Evolutionary conservation across 1,139 yeast genomes (phyloP), one percentile per base, ranked within the genome.

Genomic region (Hemisphaericaspora subhashii): DNA sequence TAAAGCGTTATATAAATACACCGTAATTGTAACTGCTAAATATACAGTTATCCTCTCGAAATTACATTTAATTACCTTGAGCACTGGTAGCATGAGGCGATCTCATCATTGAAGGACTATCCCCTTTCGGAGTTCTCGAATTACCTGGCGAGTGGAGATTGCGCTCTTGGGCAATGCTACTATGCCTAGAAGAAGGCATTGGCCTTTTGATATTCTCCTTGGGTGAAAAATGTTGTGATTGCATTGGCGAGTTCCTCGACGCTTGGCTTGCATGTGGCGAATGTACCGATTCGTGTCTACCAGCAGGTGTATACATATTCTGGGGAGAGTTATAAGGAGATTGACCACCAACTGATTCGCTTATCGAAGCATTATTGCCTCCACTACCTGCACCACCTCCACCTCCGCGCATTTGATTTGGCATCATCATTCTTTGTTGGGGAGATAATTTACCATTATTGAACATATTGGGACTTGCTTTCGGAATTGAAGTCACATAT

Each of bases 161-260:
- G n/a, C 25, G 35, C 9, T 32, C 35, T 18, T 33, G 16, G 7
- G 25, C 31, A 16, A 35, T 28, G 29, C 37, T 35, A 12, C 27
- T 35, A n/a, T 20, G 27, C 22, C 37, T 35, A 15, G 37, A 35
- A 14, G 12, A 14, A 22, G 16, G 35, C 12, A 49, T 42, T 24
- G 42, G 50, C 32, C 52, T 39, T 31, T 52, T 52, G 27, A 51
- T 48, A 15, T 14, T 17, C 18, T 41, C 42, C 28, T 24, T 33
- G 7, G 43, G 43, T 10, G 41, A 38, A 12, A 29, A 24, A 13
- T 17, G 26, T 40, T 55, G 69, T 0, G 65, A 54, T 2, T 66
- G 58, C 42, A 53, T 66, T 1, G 68, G 69, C 4, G 66, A 62
- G 28, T 57, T 53, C n/a, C 46, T 48, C 23, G 40, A 39, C 25